Conservation (phyloP, 805 yeast species). For the Saccharomycopsis fodiens region DNA sequence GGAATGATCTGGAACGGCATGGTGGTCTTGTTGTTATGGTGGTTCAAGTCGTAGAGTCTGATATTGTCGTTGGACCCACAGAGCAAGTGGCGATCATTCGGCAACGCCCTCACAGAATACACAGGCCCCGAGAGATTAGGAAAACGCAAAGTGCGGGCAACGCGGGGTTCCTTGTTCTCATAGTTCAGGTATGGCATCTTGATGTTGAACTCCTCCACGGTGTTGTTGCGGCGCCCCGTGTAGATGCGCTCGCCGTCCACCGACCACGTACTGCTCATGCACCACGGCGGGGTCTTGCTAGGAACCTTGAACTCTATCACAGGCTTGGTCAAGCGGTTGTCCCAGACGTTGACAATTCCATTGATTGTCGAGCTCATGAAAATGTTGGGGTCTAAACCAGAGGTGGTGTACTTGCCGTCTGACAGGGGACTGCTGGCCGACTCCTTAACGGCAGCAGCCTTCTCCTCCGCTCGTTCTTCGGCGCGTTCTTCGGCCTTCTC, state of each 20-base stretch:
- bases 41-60: slow-evolving; percentile 68
- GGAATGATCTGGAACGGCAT: slow-evolving; percentile 87
- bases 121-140: slow-evolving; percentile 91
- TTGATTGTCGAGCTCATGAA: slow-evolving; percentile 79
- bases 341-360: slow-evolving; percentile 82
- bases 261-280: slow-evolving; percentile 85
- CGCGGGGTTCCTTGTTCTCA: slow-evolving; percentile 34
- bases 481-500: slow-evolving; percentile 12
- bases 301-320: slow-evolving; percentile 48
- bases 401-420: slow-evolving; percentile 2
- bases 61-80: slow-evolving; percentile 91
- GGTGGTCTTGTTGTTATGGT: slow-evolving; percentile 27
- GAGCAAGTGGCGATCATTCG: slow-evolving; percentile 68
- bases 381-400: slow-evolving; percentile 35
- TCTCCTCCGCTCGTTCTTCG: slow-evolving; percentile 20
- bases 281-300: slow-evolving; percentile 84
- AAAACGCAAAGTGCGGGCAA: slow-evolving; percentile 55
- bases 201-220: slow-evolving; percentile 69
- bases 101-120: slow-evolving; percentile 69
- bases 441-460: background rate
- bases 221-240: slow-evolving; percentile 84
- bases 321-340: slow-evolving; percentile 41
- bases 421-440: no score
- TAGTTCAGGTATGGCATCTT: slow-evolving; percentile 43
- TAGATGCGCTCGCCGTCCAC: slow-evolving; percentile 68